A percentile compares a stretch with the other conserved stretches of the same genome.
Evolutionary conservation across 2,329 filamentous ascomycete species (phyloP).

Genomic region (Alternaria sp.): DNA sequence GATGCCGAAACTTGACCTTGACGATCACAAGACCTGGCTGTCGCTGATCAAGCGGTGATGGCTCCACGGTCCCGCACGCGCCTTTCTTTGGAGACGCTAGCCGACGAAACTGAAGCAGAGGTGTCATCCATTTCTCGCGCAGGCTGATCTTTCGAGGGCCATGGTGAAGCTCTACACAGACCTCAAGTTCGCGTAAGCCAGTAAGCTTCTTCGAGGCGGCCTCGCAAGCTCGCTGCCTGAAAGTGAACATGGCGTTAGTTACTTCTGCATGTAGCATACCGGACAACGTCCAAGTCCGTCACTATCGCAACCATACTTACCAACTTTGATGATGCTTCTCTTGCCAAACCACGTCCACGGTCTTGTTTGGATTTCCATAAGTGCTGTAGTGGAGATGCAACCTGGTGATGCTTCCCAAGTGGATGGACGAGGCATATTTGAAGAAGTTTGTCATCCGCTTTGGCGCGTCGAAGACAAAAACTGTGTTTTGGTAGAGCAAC

Average conservation of each 20-base stretch:
- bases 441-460: conserved; percentile 37
- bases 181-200: conserved; percentile 25
- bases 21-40: conserved; percentile 13
- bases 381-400: conserved; percentile 39
- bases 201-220: conserved; percentile 25
- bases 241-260: neutral
- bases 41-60: neutral
- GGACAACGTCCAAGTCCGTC: neutral
- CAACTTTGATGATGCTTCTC: conserved; percentile 34
- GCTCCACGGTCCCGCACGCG: neutral
- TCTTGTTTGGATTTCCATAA: conserved; percentile 29
- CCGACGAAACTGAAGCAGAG: conserved; percentile 38
- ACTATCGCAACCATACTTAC: conserved; percentile 5
- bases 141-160: conserved; percentile 28
- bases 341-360: conserved; percentile 25
- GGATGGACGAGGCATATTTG: conserved; percentile 16
- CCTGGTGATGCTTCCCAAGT: conserved; percentile 31
- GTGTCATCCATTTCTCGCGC: conserved; percentile 31
- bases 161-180: conserved; percentile 29
- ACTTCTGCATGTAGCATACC: neutral
- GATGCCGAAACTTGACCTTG: conserved; percentile 12
- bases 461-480: conserved; percentile 40
- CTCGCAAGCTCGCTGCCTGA: conserved; percentile 23
- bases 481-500: conserved; percentile 38
- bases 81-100: conserved; percentile 2